Evolutionary conservation across 2,329 filamentous ascomycete species (phyloP), one percentile per base, ranked within the genome.

Genomic region (Helotiales sp.): DNA sequence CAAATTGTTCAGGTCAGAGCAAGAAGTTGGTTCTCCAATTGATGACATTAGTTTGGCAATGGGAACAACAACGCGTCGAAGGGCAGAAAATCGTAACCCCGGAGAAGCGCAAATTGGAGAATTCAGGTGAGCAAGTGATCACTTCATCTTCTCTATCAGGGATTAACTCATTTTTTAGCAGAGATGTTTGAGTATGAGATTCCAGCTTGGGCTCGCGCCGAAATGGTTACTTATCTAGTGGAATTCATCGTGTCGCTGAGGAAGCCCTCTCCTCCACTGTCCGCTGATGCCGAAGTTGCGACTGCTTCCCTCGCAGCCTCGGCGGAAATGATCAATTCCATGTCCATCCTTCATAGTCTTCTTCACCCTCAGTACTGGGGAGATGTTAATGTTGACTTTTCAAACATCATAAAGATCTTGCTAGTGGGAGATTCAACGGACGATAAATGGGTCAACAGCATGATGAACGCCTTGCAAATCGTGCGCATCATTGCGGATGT

Each of bases 221-320:
- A 93, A 78, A 91, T 99, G 82, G 86, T 97, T 57, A 97, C 97
- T 79, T 99, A 98, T 76, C 86, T 99, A 34, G 92, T 98, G 30
- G 92, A 96, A 68, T 98, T 98, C 79, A 97, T 98, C 73, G 94
- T 93, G 1, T 91, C 93, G 60, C 84, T 97, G 22, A 91, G 96
- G 98, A 79, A 88, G 94, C 40, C 97, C 92, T 77, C 89, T 89
- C 22, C 86, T 93, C 82, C 37, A 81, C 83, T 49, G 79, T 82
- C 40, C 40, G 40, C 40, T 43, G 40, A 43, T 43, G 40, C 17
- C 40, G 13, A 43, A 43, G 6, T 5, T 43, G 40, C 40, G 17
- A 43, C 6, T 17, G 17, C 40, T 43, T 43, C 40, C 40, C 40
- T 7, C 40, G 58, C 78, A 85, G 20, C 81, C 86, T 86, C 88